Conservation (phyloP, 352 stramenopile genomes). For the Phytophthora aleatoria region DNA sequence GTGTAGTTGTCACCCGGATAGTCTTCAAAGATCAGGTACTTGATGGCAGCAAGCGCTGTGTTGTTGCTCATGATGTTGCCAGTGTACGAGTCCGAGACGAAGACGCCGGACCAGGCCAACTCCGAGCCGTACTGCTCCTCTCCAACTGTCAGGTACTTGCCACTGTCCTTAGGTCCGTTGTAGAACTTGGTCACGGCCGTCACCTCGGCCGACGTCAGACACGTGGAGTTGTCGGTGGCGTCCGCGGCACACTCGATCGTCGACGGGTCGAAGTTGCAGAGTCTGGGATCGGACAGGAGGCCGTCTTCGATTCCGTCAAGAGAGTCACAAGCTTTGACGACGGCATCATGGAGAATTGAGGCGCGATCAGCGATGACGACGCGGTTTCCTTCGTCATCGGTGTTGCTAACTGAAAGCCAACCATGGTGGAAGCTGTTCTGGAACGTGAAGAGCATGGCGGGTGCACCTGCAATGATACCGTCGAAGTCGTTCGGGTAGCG, state of each 20-base stretch:
- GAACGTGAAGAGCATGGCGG: conserved; percentile 47
- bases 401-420: conserved; percentile 44
- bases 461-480: conserved; percentile 44
- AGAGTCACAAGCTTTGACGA: conserved; percentile 40
- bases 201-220: conserved; percentile 40
- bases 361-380: conserved; percentile 34
- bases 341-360: conserved; percentile 44
- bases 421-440: conserved; percentile 52
- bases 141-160: conserved; percentile 45
- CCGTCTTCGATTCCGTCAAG: conserved; percentile 47
- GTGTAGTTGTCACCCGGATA: conserved; percentile 45
- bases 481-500: conserved; percentile 50
- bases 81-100: conserved; percentile 35
- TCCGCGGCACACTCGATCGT: conserved; percentile 36
- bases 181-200: conserved; percentile 42
- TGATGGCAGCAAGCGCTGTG: conserved; percentile 41
- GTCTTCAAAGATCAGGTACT: conserved; percentile 49
- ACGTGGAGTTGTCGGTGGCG: conserved; percentile 41
- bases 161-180: conserved; percentile 37
- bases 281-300: conserved; percentile 38
- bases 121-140: conserved; percentile 51
- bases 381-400: conserved; percentile 27
- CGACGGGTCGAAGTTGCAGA: conserved; percentile 39
- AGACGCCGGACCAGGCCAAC: conserved; percentile 46
- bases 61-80: conserved; percentile 35